Percentiles rank a stretch among this genome's conserved stretches.
phyloP scores from a whole-genome alignment of 257 asterid genomes.

The Voacanga thouarsii region DNA sequence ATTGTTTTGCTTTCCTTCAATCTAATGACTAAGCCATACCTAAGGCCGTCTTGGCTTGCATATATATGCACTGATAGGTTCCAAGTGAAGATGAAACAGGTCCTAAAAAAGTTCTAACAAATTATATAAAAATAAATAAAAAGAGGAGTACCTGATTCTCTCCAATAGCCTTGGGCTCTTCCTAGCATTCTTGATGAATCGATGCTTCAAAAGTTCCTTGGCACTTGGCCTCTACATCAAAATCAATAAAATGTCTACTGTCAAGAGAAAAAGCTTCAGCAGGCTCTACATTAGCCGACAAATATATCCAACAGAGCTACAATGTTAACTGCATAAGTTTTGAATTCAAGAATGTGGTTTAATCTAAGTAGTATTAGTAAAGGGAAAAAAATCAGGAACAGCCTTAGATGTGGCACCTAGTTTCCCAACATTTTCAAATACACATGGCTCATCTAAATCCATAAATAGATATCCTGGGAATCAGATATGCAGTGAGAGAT shows the following conservation, averaged over 20 bases:
- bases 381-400: slow-evolving; percentile 2
- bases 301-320: not conserved
- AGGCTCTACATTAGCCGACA: not conserved
- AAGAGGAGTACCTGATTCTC: slow-evolving; percentile 69
- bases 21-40: no score
- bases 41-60: not conserved
- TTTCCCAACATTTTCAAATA: not conserved
- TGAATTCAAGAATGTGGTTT: not conserved
- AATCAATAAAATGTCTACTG: slow-evolving; percentile 11
- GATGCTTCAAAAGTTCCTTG: slow-evolving; percentile 89
- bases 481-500: not conserved
- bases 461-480: not conserved
- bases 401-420: not conserved
- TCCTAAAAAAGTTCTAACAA: not conserved
- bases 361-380: not conserved
- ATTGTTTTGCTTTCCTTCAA: no score
- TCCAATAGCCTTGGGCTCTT: slow-evolving; percentile 93
- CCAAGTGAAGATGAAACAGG: not conserved
- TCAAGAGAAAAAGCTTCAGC: slow-evolving; percentile 3
- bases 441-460: not conserved
- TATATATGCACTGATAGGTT: not conserved
- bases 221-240: slow-evolving; percentile 85
- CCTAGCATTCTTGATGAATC: slow-evolving; percentile 83
- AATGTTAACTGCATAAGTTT: not conserved
- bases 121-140: not conserved